These are phyloP conservation scores for Sequoia sempervirens DNA, from an alignment of 75 land plant species.

Conservation along the genomic window DNA sequence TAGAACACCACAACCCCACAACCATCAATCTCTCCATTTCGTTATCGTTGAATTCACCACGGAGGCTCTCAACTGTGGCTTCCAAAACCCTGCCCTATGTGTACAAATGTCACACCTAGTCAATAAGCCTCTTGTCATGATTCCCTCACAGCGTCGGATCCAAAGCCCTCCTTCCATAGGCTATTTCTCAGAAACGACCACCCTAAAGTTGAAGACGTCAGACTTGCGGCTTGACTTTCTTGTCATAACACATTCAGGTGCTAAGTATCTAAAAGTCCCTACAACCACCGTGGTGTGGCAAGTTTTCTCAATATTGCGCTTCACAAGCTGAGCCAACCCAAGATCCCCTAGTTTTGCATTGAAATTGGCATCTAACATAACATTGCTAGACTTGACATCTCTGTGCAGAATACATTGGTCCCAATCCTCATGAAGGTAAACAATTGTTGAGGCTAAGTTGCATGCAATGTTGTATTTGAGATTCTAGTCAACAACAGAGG, in stretches of 20 bases:
- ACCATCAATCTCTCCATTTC: conserved; percentile 52
- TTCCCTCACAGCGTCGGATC: not conserved
- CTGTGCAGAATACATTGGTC: conserved; percentile 36
- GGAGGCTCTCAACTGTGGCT: conserved; percentile 24
- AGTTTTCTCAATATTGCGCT: conserved; percentile 9
- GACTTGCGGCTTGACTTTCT: conserved; percentile 24
- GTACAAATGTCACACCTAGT: conserved; percentile 35
- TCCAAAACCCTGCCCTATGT: conserved; percentile 6
- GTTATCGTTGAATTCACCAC: conserved; percentile 17
- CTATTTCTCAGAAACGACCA: conserved; percentile 32
- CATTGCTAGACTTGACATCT: conserved; percentile 50
- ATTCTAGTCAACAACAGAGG: conserved; percentile 12
- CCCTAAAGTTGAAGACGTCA: conserved; percentile 38
- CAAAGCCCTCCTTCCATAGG: conserved; percentile 18
- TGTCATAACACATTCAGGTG: conserved; percentile 21
- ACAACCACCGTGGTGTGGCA: conserved; percentile 15
- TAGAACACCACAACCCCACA: conserved; percentile 62
- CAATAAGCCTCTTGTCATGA: conserved; percentile 10
- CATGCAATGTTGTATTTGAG: conserved; percentile 17
- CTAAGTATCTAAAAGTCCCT: conserved; percentile 36
- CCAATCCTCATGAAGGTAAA: conserved; percentile 47
- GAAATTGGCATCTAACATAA: conserved; percentile 48
- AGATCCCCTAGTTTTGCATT: conserved; percentile 50
- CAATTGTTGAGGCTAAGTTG: conserved; percentile 37
- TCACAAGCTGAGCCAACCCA: conserved; percentile 38